Evolutionary conservation across 805 yeast species (phyloP).

Genomic region (Lipomyces kockii): DNA sequence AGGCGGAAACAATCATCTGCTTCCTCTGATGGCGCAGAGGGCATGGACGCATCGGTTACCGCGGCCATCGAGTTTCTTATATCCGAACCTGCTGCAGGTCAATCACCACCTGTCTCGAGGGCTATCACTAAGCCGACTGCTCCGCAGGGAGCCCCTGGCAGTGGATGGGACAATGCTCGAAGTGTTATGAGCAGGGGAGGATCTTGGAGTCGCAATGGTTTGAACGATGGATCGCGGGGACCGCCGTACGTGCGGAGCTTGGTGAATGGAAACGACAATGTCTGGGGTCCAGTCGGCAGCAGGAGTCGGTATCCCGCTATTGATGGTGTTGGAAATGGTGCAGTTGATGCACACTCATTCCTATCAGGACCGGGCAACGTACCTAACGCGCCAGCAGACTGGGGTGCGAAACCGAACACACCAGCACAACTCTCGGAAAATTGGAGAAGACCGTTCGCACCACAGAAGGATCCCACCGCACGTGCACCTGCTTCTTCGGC

Average conservation of each 20-base stretch:
- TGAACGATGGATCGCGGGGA: slow-evolving; percentile 10
- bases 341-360: slow-evolving; percentile 20
- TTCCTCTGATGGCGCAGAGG: slow-evolving; percentile 25
- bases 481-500: not conserved
- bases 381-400: slow-evolving; percentile 6
- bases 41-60: slow-evolving; percentile 32
- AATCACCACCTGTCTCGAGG: slow-evolving; percentile 29
- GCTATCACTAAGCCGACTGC: slow-evolving; percentile 17
- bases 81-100: slow-evolving; percentile 29
- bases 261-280: slow-evolving; percentile 26
- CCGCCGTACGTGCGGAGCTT: slow-evolving; percentile 22
- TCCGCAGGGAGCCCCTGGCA: not conserved
- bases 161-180: slow-evolving; percentile 23
- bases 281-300: slow-evolving; percentile 37
- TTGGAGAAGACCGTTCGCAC: slow-evolving; percentile 31
- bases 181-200: slow-evolving; percentile 12
- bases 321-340: slow-evolving; percentile 27
- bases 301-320: slow-evolving; percentile 28
- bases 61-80: slow-evolving; percentile 34
- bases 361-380: not conserved
- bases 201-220: slow-evolving; percentile 21
- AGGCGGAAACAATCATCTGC: slow-evolving; percentile 28
- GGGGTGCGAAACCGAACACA: slow-evolving; percentile 6
- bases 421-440: slow-evolving; percentile 32
- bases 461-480: not conserved